A percentile compares a stretch with the other conserved stretches of the same genome.
Conservation (phyloP, 257 asterid species). For the Solanum chmielewskii region DNA sequence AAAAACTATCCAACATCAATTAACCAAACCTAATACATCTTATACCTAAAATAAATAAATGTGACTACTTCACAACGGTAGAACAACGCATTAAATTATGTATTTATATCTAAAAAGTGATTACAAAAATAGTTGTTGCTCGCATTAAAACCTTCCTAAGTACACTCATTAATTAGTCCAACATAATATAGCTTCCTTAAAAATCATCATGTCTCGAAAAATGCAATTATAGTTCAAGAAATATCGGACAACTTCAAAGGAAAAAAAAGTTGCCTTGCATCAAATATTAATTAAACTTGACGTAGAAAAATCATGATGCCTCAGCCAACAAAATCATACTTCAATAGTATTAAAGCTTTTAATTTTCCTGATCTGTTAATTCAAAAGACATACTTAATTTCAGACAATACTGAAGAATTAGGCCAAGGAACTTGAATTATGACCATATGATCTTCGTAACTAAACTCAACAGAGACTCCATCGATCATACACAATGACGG, state of each 20-base stretch:
- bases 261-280: too few relatives aligned
- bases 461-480: slow-evolving; percentile 5
- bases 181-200: background rate
- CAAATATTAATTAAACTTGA: too few relatives aligned
- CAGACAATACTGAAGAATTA: background rate
- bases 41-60: background rate
- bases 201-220: background rate
- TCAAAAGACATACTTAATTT: background rate
- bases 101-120: background rate
- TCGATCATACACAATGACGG: slow-evolving; percentile 7
- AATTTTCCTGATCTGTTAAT: background rate
- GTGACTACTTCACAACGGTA: background rate
- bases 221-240: too few relatives aligned
- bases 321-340: background rate
- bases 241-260: too few relatives aligned
- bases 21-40: background rate
- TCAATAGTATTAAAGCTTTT: background rate
- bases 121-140: background rate
- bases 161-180: background rate
- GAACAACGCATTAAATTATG: background rate
- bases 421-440: slow-evolving; percentile 16
- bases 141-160: background rate
- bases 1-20: too few relatives aligned
- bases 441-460: slow-evolving; percentile 13
- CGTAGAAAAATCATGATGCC: background rate